Base-by-base conservation (phyloP, 2,329 filamentous ascomycete genomes). In the Verticillium klebahnii region DNA sequence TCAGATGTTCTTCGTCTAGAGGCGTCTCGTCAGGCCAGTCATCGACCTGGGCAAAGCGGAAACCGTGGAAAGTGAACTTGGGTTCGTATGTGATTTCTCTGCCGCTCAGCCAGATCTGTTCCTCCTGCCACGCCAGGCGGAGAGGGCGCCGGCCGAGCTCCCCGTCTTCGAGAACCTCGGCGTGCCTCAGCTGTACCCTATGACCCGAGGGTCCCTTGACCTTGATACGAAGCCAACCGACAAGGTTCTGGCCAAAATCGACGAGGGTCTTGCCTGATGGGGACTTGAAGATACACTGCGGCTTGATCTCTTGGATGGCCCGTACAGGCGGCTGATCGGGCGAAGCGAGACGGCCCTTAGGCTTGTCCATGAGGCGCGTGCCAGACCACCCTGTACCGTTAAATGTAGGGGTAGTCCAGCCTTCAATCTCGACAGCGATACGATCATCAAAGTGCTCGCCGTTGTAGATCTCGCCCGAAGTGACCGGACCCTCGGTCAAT, bases 241-340 rank as follows among this genome's bases (percentile, higher is more conserved):
- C 83, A 0, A 86, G 71, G 65, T 87, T 86, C 66, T 87, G 83
- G 1, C 83, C 83, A 68, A 86, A 86, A 64, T 87, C 83, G 5
- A 85, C 61, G 2, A 85, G 68, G 0, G 71, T 76, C 63, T 80
- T 81, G 0, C 80, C 78, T 0, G 77, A 76, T 0, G 74, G 71
- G 0, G 76, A 68, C 62, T 64, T 69, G 14, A 74, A 73, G 37
- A 75, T 70, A 14, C 64, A 56, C 6, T 64, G 58, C 11, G 69
- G 76, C 68, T 64, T 74, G 14, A 74, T 29, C 2, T 67, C 67
- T 65, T 69, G 71, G 39, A 56, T 71, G 37, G 70, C 76, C 15
- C 78, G 73, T 0, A 84, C 76, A 0, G 81, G 81, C 2, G 82
- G 76, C 0, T 71, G 74, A 61, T 79, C 75, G 0, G 80, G 73